phyloP scores from a whole-genome alignment of 495 filamentous ascomycete species.

The Diplogelasinospora grovesii region DNA sequence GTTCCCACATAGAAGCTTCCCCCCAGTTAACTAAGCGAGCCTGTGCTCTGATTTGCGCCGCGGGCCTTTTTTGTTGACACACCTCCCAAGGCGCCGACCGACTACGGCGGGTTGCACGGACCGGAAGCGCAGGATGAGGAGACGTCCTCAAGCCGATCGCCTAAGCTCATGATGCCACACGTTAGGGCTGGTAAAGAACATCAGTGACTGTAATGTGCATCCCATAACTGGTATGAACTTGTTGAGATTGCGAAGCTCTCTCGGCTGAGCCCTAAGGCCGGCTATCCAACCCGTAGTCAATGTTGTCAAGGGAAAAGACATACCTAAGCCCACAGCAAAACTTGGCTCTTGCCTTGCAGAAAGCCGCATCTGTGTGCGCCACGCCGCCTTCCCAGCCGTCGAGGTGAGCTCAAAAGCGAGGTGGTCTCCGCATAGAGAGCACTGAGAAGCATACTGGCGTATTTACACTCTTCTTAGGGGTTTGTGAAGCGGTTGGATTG shows the following conservation, averaged over 20 bases:
- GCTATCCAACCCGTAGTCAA: neutral
- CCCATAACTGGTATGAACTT: neutral
- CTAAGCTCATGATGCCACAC: neutral
- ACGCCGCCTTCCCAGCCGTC: slow-evolving; percentile 6
- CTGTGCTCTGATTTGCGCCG: slow-evolving; percentile 4
- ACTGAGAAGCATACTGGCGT: slow-evolving; percentile 6
- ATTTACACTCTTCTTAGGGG: slow-evolving; percentile 7
- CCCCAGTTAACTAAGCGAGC: slow-evolving; percentile 11
- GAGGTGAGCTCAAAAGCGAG: slow-evolving; percentile 6
- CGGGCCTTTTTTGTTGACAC: slow-evolving; percentile 13
- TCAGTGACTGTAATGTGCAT: neutral
- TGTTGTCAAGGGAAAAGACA: slow-evolving; percentile 11
- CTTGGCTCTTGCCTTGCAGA: slow-evolving; percentile 4
- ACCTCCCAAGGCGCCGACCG: neutral
- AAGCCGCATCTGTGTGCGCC: slow-evolving; percentile 6
- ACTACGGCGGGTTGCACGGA: slow-evolving; percentile 10
- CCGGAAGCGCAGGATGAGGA: slow-evolving; percentile 7
- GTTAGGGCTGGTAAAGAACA: neutral
- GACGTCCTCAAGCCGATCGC: neutral
- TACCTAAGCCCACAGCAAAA: slow-evolving; percentile 5
- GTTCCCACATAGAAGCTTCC: slow-evolving; percentile 10
- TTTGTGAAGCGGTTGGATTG: slow-evolving; percentile 11
- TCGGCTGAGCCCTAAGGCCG: slow-evolving; percentile 7
- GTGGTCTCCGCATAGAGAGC: slow-evolving; percentile 4
- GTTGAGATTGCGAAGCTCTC: neutral